phyloP scores from a whole-genome alignment of 257 asterid genomes.

The Nicotiana knightiana region DNA sequence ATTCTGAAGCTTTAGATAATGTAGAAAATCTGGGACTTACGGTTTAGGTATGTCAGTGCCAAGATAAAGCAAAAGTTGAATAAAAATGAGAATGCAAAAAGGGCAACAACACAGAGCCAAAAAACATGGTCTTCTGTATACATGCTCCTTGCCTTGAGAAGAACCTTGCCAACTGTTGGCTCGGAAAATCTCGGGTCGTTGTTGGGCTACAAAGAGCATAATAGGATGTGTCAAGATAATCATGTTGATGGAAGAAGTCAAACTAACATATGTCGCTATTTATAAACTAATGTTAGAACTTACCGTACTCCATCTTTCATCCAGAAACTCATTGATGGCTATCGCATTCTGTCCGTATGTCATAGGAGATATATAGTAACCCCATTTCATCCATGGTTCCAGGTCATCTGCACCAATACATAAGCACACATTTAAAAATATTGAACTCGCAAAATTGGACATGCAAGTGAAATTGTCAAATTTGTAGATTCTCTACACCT shows the following conservation, averaged over 20 bases:
- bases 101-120: slow-evolving; percentile 78
- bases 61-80: slow-evolving; percentile 64
- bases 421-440: neutral
- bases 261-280: neutral
- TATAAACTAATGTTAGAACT: neutral
- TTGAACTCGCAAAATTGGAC: neutral
- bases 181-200: slow-evolving; percentile 42
- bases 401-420: slow-evolving; percentile 20
- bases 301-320: slow-evolving; percentile 30
- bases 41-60: slow-evolving; percentile 66
- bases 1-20: neutral
- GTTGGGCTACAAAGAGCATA: slow-evolving; percentile 46
- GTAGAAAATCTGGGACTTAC: slow-evolving; percentile 31
- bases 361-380: slow-evolving; percentile 30
- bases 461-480: neutral
- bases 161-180: slow-evolving; percentile 85
- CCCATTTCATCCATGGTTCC: slow-evolving; percentile 34
- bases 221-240: slow-evolving; percentile 2
- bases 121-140: slow-evolving; percentile 64
- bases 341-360: slow-evolving; percentile 32
- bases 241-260: slow-evolving; percentile 4
- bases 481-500: neutral
- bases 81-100: slow-evolving; percentile 74
- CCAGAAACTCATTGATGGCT: slow-evolving; percentile 32
- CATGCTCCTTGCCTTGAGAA: slow-evolving; percentile 86